Evolutionary conservation across 2,329 filamentous ascomycete species (phyloP).

Genomic region (Ilyonectria mors-panacis): DNA sequence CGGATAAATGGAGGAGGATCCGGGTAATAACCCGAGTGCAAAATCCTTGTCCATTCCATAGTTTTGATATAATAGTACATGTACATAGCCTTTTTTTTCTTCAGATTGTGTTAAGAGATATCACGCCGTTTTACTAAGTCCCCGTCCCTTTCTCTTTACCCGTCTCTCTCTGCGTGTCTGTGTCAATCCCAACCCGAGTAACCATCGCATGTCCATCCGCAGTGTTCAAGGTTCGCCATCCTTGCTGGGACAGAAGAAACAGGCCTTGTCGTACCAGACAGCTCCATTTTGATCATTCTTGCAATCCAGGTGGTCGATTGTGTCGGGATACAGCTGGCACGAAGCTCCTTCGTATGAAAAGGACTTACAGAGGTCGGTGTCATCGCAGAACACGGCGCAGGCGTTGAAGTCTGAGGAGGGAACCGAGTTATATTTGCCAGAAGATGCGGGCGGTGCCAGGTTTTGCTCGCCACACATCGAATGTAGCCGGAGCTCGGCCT

Average conservation of each 20-base stretch:
- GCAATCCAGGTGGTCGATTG: background rate
- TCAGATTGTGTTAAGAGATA: background rate
- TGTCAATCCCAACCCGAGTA: background rate
- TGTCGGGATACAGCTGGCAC: background rate
- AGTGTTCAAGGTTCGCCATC: background rate
- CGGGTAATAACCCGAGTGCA: background rate
- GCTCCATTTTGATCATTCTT: background rate
- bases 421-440: background rate
- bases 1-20: constrained; percentile 1
- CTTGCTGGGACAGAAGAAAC: background rate
- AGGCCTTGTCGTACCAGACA: background rate
- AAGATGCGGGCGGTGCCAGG: background rate
- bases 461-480: background rate
- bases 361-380: background rate
- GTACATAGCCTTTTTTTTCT: background rate
- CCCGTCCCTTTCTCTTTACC: background rate
- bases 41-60: background rate
- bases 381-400: background rate
- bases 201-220: background rate
- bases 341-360: background rate
- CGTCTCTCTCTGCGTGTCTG: background rate
- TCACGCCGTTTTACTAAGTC: background rate
- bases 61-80: background rate
- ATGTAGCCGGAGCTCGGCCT: background rate
- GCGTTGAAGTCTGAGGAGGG: background rate